These are phyloP conservation scores for Epichloe gansuensis DNA, from an alignment of 2,329 filamentous ascomycete species.

Conservation along the genomic window DNA sequence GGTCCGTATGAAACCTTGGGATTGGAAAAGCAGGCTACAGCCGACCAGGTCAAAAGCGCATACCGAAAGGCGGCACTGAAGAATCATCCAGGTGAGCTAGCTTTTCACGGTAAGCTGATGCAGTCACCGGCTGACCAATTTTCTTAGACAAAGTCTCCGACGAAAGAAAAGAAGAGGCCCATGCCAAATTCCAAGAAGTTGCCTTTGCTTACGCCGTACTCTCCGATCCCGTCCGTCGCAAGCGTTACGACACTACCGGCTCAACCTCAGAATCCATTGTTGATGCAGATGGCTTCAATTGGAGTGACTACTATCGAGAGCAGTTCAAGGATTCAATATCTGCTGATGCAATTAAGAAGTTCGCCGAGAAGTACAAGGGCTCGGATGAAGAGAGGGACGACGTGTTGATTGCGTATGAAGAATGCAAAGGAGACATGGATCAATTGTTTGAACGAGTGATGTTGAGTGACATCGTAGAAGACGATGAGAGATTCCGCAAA, in stretches of 20 bases:
- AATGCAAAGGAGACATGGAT: conserved; percentile 62
- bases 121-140: not conserved
- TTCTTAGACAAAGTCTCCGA: conserved; percentile 59
- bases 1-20: conserved; percentile 72
- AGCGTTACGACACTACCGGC: conserved; percentile 80
- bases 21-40: conserved; percentile 56
- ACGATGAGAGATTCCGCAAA: conserved; percentile 70
- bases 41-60: conserved; percentile 72
- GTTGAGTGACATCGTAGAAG: conserved; percentile 69
- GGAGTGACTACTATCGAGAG: conserved; percentile 77
- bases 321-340: conserved; percentile 72
- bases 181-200: conserved; percentile 75
- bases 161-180: conserved; percentile 56
- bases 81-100: conserved; percentile 61
- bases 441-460: conserved; percentile 71
- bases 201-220: conserved; percentile 92
- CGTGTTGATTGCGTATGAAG: conserved; percentile 62
- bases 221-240: conserved; percentile 66
- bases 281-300: conserved; percentile 72
- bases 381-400: conserved; percentile 76
- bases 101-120: not conserved
- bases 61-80: conserved; percentile 86
- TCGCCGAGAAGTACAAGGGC: conserved; percentile 67
- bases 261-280: conserved; percentile 74
- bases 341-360: conserved; percentile 58